Base-by-base conservation (phyloP, 1,139 yeast genomes). In the Pichia sorboxylosa region DNA sequence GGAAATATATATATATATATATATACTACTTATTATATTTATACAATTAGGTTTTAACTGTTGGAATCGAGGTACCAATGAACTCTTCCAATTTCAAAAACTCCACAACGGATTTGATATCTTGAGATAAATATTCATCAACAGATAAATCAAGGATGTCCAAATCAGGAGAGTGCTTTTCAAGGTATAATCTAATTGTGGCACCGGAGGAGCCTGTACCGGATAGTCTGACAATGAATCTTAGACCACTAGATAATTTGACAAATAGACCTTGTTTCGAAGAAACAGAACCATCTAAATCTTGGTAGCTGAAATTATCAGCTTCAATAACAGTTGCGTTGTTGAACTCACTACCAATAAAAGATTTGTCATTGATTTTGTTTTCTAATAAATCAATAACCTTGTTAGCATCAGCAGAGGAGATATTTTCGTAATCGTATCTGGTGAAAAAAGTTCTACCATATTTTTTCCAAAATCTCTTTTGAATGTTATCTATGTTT, bases 171-270 rank as follows among this genome's bases (percentile, higher is more conserved):
- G 80, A 73, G 60, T 82, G 87, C 58, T 78, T 78, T 58, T 90
- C 98, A 54, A 87, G 64, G 59, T 90, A 90, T 45, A 90, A 65
- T 59, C 99, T 75, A 40, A 92, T 87, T 3, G 99, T 90, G 14
- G 98, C 97, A 30, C 98, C 99, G 2, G 94, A 77, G 2, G 97
- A 85, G 6, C 99, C 99, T 10, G 99, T 90, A 36, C 99, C 99
- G 1, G 96, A 84, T 44, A 90, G 68, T 58, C 99, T 78, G 30
- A 84, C 83, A 27, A 92, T 83, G 37, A 87, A 73, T 55, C 97
- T 73, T 39, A 84, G 70, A 3, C 97, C 97, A 48, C 76, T 78
- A 30, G 68, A 68, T 44, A 87, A 70, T 58, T 80, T 85, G 45
- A 87, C 78, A 52, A 67, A 90, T 36, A 90, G 69, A 28, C 99